Base-by-base conservation (phyloP, 768 basidiomycete genomes). In the Russula lepida region DNA sequence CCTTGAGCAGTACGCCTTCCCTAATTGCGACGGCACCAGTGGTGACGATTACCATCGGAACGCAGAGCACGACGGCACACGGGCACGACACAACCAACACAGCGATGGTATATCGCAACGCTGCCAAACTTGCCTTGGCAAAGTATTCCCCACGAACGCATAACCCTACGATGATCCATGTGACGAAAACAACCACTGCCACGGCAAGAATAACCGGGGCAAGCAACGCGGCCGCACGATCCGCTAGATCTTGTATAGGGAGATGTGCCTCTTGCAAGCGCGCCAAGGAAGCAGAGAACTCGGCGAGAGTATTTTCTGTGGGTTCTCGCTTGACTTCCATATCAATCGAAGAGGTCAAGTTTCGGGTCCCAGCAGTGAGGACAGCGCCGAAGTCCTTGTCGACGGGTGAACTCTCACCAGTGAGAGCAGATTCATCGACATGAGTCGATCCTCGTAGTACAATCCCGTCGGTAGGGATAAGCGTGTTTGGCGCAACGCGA, bases 11-110 rank as follows among this genome's bases (percentile, higher is more conserved):
- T 35, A 74, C 59, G 1, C 73, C 73, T 25, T 68, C 62, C 59
- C 66, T 70, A 35, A 69, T 71, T 0, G 69, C 72, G 23, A 74
- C 72, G 2, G 71, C 71, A 28, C 69, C 70, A 0, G 73, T 69
- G 27, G 73, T 68, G 44, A 74, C 70, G 11, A 72, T 69, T 21
- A 74, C 72, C 73, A 74, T 74, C 2, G 73, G 72, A 21, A 74
- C 74, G 25, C 72, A 75, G 41, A 73, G 68, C 27, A 71, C 71
- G 32, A 76, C 69, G 21, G 74, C 80, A 65, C 81, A 84, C 0
- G 82, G 83, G 67, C 82, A 83, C 17, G 77, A 78, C 27, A 83
- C 75, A 12, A 81, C 79, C 13, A 82, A 70, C 13, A 78, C 75
- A 15, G 80, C 75, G 62, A 84, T 77, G 4, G 77, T 76, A 64